phyloP scores from a whole-genome alignment of 2,329 filamentous ascomycete species.

The Cladosporium sp. region DNA sequence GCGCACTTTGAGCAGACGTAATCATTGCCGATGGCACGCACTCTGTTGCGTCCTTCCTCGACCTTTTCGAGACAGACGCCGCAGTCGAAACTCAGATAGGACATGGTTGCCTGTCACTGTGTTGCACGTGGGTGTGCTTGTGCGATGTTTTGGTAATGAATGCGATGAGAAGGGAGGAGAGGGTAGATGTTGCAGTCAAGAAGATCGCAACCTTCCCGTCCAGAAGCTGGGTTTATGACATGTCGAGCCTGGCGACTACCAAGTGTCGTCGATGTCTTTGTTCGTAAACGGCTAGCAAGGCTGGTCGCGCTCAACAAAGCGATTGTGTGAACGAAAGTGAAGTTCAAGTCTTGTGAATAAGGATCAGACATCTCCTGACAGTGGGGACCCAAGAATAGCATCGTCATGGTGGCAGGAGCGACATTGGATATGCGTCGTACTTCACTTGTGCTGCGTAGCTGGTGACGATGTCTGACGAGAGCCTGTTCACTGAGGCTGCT shows the following conservation, averaged over 20 bases:
- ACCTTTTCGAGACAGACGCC: not conserved
- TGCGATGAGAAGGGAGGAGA: not conserved
- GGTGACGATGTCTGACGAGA: no score
- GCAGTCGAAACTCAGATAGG: not conserved
- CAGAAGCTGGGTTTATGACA: not conserved
- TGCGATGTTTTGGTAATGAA: not conserved
- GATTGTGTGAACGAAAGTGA: no score
- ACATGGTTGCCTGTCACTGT: not conserved
- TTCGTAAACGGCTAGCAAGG: not conserved
- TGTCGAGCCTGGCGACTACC: not conserved
- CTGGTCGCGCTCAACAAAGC: no score
- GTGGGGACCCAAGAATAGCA: no score
- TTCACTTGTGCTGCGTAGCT: no score
- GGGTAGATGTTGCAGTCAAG: not conserved
- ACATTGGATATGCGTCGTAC: no score
- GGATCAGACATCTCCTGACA: no score
- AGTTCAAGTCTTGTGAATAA: no score
- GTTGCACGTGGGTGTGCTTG: not conserved
- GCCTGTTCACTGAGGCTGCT: no score
- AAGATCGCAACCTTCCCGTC: not conserved
- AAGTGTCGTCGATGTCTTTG: not conserved
- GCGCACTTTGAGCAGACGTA: not conserved
- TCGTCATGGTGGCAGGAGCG: no score
- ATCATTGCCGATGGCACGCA: not conserved
- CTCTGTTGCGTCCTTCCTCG: not conserved